Evolutionary conservation across 2,329 filamentous ascomycete genomes (phyloP).

Genomic region (Zasmidium citrigriseum): DNA sequence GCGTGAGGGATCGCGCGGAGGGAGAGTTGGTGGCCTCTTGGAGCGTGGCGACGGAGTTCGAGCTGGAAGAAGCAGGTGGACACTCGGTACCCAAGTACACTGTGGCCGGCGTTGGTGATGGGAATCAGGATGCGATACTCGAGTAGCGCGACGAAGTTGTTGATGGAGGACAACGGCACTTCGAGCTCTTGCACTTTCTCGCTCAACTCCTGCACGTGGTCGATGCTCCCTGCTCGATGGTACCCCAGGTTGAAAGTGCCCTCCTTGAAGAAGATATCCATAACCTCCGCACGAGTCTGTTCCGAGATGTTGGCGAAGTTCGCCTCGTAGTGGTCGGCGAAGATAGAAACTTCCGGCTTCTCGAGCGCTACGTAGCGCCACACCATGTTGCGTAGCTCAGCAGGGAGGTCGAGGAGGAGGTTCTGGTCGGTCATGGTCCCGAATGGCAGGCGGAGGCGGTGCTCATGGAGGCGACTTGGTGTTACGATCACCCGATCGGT

Average conservation of each 20-base stretch:
- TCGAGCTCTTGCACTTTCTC: neutral
- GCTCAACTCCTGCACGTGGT: neutral
- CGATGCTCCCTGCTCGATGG: neutral
- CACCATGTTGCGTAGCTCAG: neutral
- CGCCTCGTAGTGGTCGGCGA: neutral
- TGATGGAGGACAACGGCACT: too few species aligned
- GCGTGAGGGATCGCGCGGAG: neutral
- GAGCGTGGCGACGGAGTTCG: neutral
- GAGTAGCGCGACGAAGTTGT: too few species aligned
- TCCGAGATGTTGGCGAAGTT: neutral
- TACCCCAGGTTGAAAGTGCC: neutral
- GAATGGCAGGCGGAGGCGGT: neutral
- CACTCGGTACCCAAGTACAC: too few species aligned
- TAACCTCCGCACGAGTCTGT: neutral
- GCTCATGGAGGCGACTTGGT: neutral
- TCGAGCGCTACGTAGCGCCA: neutral
- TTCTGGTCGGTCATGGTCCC: neutral
- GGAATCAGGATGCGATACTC: too few species aligned
- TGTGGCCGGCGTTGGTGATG: too few species aligned
- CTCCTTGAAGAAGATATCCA: neutral
- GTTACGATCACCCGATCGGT: neutral
- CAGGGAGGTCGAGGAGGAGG: neutral
- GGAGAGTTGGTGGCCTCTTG: neutral
- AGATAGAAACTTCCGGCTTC: neutral
- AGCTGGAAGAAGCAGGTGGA: too few species aligned